Base-by-base conservation (phyloP, 352 stramenopile species). In the Phytophthora constricta region DNA sequence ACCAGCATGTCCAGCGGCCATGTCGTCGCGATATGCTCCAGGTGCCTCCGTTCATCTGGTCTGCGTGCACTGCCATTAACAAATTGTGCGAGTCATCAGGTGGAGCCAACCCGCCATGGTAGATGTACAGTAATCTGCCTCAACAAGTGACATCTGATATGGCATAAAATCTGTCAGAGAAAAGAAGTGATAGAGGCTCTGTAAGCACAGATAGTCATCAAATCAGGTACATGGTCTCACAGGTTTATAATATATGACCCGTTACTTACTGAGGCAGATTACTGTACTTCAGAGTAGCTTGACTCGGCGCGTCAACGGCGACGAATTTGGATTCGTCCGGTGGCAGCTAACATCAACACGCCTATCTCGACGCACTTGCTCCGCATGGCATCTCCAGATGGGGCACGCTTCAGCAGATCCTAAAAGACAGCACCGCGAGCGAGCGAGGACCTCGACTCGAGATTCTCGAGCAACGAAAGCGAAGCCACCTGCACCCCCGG, bases 401-500 rank as follows among this genome's bases (percentile, higher is more conserved):
- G 50, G 64, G 9, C 45, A 22, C 45, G 17, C 63, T 70, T 65
- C 46, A 70, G 58, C 61, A 53, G 45, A 63, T 63, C 43, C 28
- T 25, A n/a, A n/a, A 5, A 51, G 7, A 9, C 41, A 7, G 41
- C 19, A 33, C 45, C 23, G 23, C 48, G 28, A 23, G 11, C 26
- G 7, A 4, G 13, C 17, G 37, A 17, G 8, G 58, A 66, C 34
- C 13, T 41, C 46, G 34, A 53, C 50, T 63, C 13, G 10, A 25
- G 20, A 33, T 20, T 28, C 45, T 58, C 62, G 39, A 46, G 39
- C n/a, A n/a, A n/a, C n/a, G n/a, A n/a, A 46, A 22, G 39, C 39
- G 65, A 72, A 72, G 65, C 65, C 65, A 72, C 63, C 56, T 58
- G 13, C n/a, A 17, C 62, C 49, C 65, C 65, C 43, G 65, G 65